phyloP scores from a whole-genome alignment of 495 filamentous ascomycete species.

The Aspergillus ellipticus region DNA sequence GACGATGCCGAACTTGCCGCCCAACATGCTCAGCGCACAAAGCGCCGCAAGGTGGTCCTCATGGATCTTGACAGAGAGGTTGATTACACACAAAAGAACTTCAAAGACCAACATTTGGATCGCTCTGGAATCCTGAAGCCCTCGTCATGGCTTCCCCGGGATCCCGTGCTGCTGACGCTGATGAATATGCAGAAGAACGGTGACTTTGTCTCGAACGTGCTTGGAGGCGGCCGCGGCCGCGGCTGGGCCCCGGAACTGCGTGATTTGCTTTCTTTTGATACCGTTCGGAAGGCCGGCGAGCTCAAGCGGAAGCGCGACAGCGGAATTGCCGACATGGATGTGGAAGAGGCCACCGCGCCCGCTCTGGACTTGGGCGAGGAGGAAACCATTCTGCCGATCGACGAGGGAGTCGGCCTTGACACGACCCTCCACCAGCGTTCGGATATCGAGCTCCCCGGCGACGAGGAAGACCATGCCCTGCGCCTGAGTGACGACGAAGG shows the following conservation, averaged over 20 bases:
- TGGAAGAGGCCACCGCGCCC: slow-evolving; percentile 61
- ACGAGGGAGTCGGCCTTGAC: slow-evolving; percentile 50
- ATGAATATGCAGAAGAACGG: slow-evolving; percentile 87
- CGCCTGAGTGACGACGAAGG: slow-evolving; percentile 53
- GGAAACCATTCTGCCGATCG: slow-evolving; percentile 46
- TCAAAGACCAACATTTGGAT: slow-evolving; percentile 76
- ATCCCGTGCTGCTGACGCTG: slow-evolving; percentile 80
- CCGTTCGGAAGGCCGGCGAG: slow-evolving; percentile 70
- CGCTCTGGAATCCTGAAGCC: slow-evolving; percentile 76
- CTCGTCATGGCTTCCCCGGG: slow-evolving; percentile 74
- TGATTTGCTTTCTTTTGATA: slow-evolving; percentile 76
- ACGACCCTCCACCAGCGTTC: slow-evolving; percentile 45
- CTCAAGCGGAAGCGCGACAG: slow-evolving; percentile 93
- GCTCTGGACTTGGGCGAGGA: slow-evolving; percentile 65
- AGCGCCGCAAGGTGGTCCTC: slow-evolving; percentile 62
- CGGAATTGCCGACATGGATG: slow-evolving; percentile 75
- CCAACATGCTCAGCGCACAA: slow-evolving; percentile 62
- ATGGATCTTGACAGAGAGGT: slow-evolving; percentile 66
- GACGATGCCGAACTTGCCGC: slow-evolving; percentile 53
- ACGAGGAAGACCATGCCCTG: slow-evolving; percentile 46
- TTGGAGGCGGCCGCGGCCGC: slow-evolving; percentile 70
- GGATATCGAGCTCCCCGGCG: slow-evolving; percentile 62
- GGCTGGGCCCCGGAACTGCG: slow-evolving; percentile 90
- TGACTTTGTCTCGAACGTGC: slow-evolving; percentile 72
- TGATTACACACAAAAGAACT: slow-evolving; percentile 52